phyloP scores from a whole-genome alignment of 495 filamentous ascomycete species.

The Hypomontagnella submonticulosa region DNA sequence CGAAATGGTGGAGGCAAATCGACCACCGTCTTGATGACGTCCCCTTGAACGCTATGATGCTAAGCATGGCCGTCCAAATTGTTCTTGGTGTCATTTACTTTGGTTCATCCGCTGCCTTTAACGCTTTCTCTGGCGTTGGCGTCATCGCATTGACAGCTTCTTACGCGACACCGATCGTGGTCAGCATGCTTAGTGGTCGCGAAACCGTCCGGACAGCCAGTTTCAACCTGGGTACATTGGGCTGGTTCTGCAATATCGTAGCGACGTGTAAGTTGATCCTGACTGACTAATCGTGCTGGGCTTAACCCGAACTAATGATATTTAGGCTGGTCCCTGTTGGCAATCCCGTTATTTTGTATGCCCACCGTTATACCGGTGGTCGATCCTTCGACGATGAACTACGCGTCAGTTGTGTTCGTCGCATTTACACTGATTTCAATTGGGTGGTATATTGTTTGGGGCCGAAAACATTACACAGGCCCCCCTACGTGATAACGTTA shows the following conservation, averaged over 20 bases:
- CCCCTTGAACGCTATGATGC: constrained; percentile 63
- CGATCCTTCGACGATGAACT: constrained; percentile 69
- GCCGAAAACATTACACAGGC: constrained; percentile 74
- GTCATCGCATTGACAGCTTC: constrained; percentile 68
- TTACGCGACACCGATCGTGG: constrained; percentile 68
- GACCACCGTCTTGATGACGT: constrained; percentile 60
- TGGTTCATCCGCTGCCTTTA: constrained; percentile 63
- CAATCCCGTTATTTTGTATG: constrained; percentile 73
- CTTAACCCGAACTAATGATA: constrained; percentile 24
- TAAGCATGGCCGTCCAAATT: constrained; percentile 60
- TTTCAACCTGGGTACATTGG: constrained; percentile 67
- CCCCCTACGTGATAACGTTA: constrained; percentile 59
- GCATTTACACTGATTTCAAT: constrained; percentile 65
- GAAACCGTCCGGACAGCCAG: constrained; percentile 62
- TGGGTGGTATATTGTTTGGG: constrained; percentile 62
- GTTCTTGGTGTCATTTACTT: constrained; percentile 64
- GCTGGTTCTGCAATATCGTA: constrained; percentile 65
- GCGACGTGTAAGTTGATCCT: constrained; percentile 59
- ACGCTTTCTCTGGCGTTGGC: constrained; percentile 71
- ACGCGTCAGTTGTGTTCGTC: constrained; percentile 72
- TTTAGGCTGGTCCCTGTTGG: constrained; percentile 69
- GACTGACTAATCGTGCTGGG: background rate
- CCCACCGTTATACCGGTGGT: constrained; percentile 69
- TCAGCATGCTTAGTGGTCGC: constrained; percentile 64
- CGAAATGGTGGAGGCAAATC: constrained; percentile 61